Evolutionary conservation across 768 basidiomycete species (phyloP), one percentile per base, ranked within the genome.

Genomic region (Terana coerulea): DNA sequence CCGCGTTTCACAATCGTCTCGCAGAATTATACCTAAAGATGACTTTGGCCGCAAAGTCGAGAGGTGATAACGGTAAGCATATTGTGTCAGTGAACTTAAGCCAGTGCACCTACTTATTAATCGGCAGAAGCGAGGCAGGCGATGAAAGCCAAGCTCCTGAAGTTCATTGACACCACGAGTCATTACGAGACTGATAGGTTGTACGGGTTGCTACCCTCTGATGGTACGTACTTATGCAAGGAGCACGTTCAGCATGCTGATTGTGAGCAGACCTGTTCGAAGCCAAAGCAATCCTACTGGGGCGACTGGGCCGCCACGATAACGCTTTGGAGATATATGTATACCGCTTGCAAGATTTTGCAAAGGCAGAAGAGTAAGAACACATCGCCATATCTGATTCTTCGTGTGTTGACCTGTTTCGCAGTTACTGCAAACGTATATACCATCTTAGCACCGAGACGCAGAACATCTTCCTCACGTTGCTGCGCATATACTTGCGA

Each of bases 301-400:
- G 97, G 9, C 79, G 88, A 39, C 75, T 98, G 54, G 92, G 89
- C 1, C 83, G 91, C 48, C 95, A 98, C 55, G 92, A 97, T 55
- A 91, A 86, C 54, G 94, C 95, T 0, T 78, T 98, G n/a, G 91
- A 95, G 62, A 78, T 95, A 12, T 99, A 98, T 64, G 93, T 95
- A 5, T 88, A 98, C 63, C 81, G 84, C 30, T 74, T 98, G 28
- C 78, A 84, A 33, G 88, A 95, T 62, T 92, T 86, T 64, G 54
- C 69, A 24, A 92, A 92, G 55, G 97, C 97, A 0, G 97, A 98
- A 72, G 83, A 88, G 91, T 95, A 60, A 56, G 85, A 65, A 17
- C 24, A 30, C 14, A 17, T 25, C 7, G 26, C 9, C 24, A 22
- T 9, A 21, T 1, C 40, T 17, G 17, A 31, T 6, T 47, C 12